Percentiles rank a stretch among this genome's conserved stretches.
Evolutionary conservation across 2,329 filamentous ascomycete species (phyloP).

Genomic region (Colletotrichum orbiculare): DNA sequence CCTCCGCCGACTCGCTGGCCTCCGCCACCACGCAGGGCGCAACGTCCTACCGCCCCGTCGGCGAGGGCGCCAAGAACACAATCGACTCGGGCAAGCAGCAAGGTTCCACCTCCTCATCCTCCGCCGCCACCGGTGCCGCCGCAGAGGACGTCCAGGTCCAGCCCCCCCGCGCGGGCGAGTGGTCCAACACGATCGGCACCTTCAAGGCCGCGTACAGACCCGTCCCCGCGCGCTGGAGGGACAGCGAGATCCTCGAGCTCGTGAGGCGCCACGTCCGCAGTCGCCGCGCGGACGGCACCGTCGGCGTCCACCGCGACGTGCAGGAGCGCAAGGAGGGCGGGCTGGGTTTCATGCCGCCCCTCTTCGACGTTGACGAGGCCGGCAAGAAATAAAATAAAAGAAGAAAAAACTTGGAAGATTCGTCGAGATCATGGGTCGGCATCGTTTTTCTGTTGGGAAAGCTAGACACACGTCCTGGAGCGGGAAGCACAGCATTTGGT

Average conservation of each 20-base stretch:
- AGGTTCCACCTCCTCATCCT: not conserved
- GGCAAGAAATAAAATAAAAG: constrained; percentile 13
- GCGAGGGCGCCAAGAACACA: constrained; percentile 28
- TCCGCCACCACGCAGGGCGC: constrained; percentile 40
- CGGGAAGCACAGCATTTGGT: not conserved
- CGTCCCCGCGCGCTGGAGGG: constrained; percentile 86
- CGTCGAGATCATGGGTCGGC: too few relatives aligned
- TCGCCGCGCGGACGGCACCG: constrained; percentile 57
- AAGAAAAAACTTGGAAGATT: too few relatives aligned
- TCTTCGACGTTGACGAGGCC: constrained; percentile 42
- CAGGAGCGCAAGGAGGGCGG: constrained; percentile 48
- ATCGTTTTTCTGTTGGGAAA: too few relatives aligned
- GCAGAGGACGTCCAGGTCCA: constrained; percentile 43
- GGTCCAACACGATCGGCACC: constrained; percentile 95
- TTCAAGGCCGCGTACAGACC: constrained; percentile 95
- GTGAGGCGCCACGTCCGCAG: constrained; percentile 83
- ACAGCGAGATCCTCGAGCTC: constrained; percentile 81
- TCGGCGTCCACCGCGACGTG: constrained; percentile 42
- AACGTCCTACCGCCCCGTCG: constrained; percentile 21
- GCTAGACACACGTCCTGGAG: not conserved
- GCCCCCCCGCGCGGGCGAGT: constrained; percentile 74
- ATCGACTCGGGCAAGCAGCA: constrained; percentile 39
- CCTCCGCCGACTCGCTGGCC: constrained; percentile 22
- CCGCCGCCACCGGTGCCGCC: constrained; percentile 36
- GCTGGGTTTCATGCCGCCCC: constrained; percentile 69